phyloP scores from a whole-genome alignment of 305 asterid genomes.

The Plantago lanceolata region DNA sequence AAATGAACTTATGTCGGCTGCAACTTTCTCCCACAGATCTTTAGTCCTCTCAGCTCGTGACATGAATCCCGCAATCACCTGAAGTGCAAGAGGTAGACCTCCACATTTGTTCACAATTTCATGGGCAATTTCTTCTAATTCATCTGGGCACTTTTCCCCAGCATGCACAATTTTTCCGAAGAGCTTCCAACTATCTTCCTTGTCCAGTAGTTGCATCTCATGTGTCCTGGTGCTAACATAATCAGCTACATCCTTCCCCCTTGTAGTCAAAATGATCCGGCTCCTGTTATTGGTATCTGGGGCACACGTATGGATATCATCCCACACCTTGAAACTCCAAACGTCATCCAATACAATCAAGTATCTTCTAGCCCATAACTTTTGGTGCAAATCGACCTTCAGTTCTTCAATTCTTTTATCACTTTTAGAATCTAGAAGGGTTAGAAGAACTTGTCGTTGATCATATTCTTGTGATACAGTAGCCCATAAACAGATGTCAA shows the following conservation, averaged over 20 bases:
- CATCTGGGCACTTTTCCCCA: background rate
- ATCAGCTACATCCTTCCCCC: background rate
- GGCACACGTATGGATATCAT: background rate
- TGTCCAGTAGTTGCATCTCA: background rate
- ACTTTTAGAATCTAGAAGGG: background rate
- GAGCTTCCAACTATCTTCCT: slow-evolving; percentile 2
- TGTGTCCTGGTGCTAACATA: background rate
- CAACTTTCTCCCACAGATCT: background rate
- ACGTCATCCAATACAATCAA: background rate
- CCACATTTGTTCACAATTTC: background rate
- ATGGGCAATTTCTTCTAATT: background rate
- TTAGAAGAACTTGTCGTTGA: background rate
- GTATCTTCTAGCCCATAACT: background rate
- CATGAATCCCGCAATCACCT: slow-evolving; percentile 1
- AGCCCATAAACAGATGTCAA: background rate
- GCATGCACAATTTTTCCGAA: background rate
- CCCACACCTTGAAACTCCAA: slow-evolving; percentile 3
- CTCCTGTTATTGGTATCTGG: background rate
- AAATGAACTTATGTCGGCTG: background rate
- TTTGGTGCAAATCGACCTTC: background rate
- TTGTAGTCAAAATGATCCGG: background rate
- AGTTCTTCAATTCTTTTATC: background rate
- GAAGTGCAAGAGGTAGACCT: slow-evolving; percentile 6
- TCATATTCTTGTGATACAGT: background rate
- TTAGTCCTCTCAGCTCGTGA: background rate